These are phyloP conservation scores for Diaporthe sp. DNA, from an alignment of 2,329 filamentous ascomycete genomes.

Conservation along the genomic window DNA sequence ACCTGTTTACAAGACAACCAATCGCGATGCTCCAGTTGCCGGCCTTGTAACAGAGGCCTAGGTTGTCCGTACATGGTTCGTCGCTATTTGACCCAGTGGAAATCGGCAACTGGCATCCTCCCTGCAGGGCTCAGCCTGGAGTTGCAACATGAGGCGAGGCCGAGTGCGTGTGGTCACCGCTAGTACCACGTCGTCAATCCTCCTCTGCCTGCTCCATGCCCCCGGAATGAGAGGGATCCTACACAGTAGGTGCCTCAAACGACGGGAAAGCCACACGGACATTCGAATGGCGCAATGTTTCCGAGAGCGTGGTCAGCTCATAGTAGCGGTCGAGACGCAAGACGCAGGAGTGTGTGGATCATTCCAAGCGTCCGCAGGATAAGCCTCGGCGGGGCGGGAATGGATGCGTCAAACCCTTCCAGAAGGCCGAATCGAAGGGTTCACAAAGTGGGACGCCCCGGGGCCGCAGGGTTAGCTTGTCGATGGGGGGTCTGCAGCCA, in stretches of 20 bases:
- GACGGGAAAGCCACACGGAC: conserved; percentile 14
- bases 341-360: conserved; percentile 35
- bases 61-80: conserved; percentile 17
- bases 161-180: conserved; percentile 16
- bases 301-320: conserved; percentile 23
- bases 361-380: conserved; percentile 20
- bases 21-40: conserved; percentile 16
- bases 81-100: conserved; percentile 3
- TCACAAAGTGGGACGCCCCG: conserved; percentile 16
- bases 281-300: conserved; percentile 24
- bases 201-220: neutral
- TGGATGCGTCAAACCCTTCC: conserved; percentile 34
- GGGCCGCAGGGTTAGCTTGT: neutral
- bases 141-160: conserved; percentile 2
- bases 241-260: neutral
- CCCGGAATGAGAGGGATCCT: conserved; percentile 1
- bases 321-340: conserved; percentile 34
- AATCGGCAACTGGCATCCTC: conserved; percentile 15
- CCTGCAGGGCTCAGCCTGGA: conserved; percentile 27
- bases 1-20: conserved; percentile 11
- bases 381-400: conserved; percentile 23
- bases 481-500: conserved; percentile 30
- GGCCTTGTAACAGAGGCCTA: conserved; percentile 10
- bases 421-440: conserved; percentile 32
- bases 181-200: conserved; percentile 20